Base-by-base conservation (phyloP, 169 alveolate genomes). In the Plasmodium adleri region DNA sequence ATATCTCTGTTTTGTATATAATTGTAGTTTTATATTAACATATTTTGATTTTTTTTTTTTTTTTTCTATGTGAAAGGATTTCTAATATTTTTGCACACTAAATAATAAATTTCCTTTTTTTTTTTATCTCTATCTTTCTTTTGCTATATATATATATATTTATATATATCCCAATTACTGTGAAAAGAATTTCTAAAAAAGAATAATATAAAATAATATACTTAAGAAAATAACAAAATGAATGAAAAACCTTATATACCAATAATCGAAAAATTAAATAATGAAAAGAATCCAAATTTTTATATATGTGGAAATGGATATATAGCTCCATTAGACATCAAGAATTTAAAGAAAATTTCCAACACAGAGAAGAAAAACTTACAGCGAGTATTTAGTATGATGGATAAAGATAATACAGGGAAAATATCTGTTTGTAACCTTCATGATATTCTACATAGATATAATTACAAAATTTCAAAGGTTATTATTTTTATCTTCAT, bases 271-370 rank as follows among this genome's bases (percentile, higher is more conserved):
- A 76, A 76, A 66, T 64, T 76, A 66, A 76, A 76, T 50, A 76
- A 59, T 76, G 89, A 76, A 63, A 76, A 76, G 89, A 76, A 76
- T 59, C 89, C 89, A 20, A 76, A 76, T 20, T 76, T 76, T 50
- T 76, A 76, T 64, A 76, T 76, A 10, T 76, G 89, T 76, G 89
- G 89, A 76, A 76, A 76, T 76, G 89, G 89, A 28, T 76, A 64
- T 66, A 76, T 76, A 76, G 89, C 89, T 28, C 89, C 89, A 64
- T 66, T 76, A 66, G 89, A 76, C 89, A 76, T 76, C 68, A 76
- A 76, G 39, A 76, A 64, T 63, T 76, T 76, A 54, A 76, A 76
- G 66, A 76, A 76, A 49, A 76, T 76, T 49, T 76, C 89, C 20
- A 76, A 76, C 24, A 76, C 89, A 32, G 89, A 76, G 52, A 76